Base-by-base conservation (phyloP, 164 flowering plant species). In the Houttuynia cordata region DNA sequence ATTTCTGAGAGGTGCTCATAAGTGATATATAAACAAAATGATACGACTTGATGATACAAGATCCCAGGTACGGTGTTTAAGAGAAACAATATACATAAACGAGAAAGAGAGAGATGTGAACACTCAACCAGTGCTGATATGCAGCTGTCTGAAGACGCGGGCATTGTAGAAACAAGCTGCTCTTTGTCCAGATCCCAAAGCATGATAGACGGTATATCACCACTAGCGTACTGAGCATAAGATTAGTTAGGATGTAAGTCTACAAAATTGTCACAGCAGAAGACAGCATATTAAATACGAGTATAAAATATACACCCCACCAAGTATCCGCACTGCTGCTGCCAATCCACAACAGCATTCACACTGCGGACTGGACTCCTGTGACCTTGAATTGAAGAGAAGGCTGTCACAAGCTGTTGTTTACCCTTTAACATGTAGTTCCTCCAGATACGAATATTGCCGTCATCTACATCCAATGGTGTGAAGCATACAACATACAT, bases 341-440 rank as follows among this genome's bases (percentile, higher is more conserved):
- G 99, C 97, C 97, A 93, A 70, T 93, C 99, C 55, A 93, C 96
- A 51, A 93, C 93, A 68, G 95, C 91, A 62, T 88, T 86, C 71
- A 87, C 67, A 65, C 84, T 68, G 8, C 90, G 80, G 10, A 72
- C 84, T 61, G 86, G 83, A 68, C 93, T 92, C 58, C 80, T 81
- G 70, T 83, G 91, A 67, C 94, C 95, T 65, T 85, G 96, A 65
- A 90, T 76, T 15, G 99, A 82, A 67, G 99, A 77, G 71, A 93
- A 90, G 62, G 92, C 96, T 62, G 97, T 88, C 20, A 90, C 99
- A 64, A 88, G 94, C 69, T 81, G 88, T 57, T 93, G 99, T 53
- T 70, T 71, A 53, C 84, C 84, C 75, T 54, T 80, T 55, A 63
- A 10, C 7, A 79, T 68, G 69, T 90, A 90, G 70, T 90, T 95